These are phyloP conservation scores for Rhodotorula graminis DNA, from an alignment of 768 basidiomycete species.

Conservation along the genomic window DNA sequence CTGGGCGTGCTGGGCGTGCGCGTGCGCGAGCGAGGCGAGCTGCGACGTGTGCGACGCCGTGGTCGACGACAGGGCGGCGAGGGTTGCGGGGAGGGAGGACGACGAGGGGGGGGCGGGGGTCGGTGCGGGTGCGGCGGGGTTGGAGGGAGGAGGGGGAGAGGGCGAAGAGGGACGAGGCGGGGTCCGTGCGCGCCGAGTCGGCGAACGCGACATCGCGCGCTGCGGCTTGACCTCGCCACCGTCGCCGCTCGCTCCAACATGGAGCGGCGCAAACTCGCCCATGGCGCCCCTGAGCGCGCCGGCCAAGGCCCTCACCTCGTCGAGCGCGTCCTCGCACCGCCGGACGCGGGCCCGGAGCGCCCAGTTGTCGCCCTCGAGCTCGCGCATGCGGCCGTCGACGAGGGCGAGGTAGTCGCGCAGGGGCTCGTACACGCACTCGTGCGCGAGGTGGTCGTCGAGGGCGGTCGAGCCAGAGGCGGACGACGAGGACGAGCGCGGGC, in stretches of 20 bases:
- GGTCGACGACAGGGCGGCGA: not conserved
- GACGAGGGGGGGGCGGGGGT: not conserved
- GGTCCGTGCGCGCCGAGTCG: not conserved
- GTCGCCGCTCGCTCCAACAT: not conserved
- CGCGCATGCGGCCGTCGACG: not conserved
- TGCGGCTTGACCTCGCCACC: too few relatives aligned
- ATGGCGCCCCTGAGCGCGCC: not conserved
- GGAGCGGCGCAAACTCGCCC: not conserved
- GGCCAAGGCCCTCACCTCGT: not conserved
- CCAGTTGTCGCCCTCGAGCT: slow-evolving; percentile 10
- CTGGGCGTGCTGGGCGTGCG: not conserved
- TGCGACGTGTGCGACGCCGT: not conserved
- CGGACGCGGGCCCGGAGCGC: not conserved
- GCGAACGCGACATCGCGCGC: not conserved
- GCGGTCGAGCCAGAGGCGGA: not conserved
- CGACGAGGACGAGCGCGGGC: not conserved
- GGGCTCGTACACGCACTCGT: slow-evolving; percentile 16
- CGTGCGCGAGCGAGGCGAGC: not conserved
- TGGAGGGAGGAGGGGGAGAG: not conserved
- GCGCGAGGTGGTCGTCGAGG: slow-evolving; percentile 6
- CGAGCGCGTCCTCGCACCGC: not conserved
- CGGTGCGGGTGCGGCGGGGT: not conserved
- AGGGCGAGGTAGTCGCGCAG: not conserved
- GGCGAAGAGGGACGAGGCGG: not conserved
- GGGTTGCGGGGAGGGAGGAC: not conserved